Conservation (phyloP, 2,329 filamentous ascomycete genomes). For the Triangularia verruculosa region DNA sequence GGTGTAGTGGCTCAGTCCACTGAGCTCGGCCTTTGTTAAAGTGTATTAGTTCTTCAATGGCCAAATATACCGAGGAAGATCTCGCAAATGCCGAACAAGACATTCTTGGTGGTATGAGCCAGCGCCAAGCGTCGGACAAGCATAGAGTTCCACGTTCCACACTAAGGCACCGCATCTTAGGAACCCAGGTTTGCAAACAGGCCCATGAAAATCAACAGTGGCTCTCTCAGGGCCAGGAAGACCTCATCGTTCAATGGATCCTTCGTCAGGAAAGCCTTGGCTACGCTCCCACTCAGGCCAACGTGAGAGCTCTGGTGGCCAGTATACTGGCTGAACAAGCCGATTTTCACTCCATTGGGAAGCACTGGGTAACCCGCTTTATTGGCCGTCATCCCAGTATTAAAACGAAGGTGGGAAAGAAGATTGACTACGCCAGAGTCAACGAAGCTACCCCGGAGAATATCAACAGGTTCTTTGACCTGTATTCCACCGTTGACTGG, state of each 20-base stretch:
- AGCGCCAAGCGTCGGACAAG: not conserved
- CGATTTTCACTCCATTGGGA: not conserved
- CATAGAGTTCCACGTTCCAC: not conserved
- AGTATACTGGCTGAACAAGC: not conserved
- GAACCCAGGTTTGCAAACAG: not conserved
- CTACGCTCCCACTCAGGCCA: not conserved
- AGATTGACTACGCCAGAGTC: too few species aligned
- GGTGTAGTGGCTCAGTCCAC: too few species aligned
- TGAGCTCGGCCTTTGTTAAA: too few species aligned
- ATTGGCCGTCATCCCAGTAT: conserved; percentile 1
- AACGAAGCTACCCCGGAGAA: too few species aligned
- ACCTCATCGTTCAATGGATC: too few species aligned
- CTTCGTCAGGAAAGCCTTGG: too few species aligned
- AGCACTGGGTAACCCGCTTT: not conserved
- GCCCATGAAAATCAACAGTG: conserved; percentile 4
- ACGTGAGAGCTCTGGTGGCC: not conserved
- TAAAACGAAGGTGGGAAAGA: conserved; percentile 3
- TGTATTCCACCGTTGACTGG: too few species aligned
- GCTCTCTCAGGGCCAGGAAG: not conserved
- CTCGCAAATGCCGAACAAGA: not conserved
- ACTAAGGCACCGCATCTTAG: not conserved
- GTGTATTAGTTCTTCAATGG: too few species aligned
- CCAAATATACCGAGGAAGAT: not conserved
- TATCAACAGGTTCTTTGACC: too few species aligned
- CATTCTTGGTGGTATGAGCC: not conserved